These are phyloP conservation scores for Syzygium jambos DNA, from an alignment of 345 rosid genomes.

Conservation along the genomic window DNA sequence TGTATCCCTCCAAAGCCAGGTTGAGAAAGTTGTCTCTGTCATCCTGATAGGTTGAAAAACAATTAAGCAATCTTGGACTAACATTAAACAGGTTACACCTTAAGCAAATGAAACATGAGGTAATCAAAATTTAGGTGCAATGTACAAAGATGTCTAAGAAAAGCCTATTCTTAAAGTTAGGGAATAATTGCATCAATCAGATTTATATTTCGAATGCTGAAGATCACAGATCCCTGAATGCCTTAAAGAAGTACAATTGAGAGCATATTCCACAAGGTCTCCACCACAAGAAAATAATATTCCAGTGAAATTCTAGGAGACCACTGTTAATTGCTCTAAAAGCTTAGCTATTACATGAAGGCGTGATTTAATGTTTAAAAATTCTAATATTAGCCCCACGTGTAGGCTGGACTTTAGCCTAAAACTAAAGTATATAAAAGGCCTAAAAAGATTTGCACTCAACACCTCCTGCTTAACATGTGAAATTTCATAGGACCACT, in stretches of 20 bases:
- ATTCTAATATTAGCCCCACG: neutral
- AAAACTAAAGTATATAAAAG: neutral
- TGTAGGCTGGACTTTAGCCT: neutral
- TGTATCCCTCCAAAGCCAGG: conserved; percentile 89
- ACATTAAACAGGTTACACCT: neutral
- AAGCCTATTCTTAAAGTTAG: neutral
- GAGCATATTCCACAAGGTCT: neutral
- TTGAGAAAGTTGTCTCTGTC: conserved; percentile 87
- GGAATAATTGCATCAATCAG: neutral
- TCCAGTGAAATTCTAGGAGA: neutral
- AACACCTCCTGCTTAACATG: neutral
- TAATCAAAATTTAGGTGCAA: neutral
- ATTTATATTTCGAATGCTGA: neutral
- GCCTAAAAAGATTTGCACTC: neutral
- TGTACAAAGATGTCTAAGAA: neutral
- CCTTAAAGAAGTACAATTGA: neutral
- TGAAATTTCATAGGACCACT: neutral
- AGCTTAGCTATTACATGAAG: neutral
- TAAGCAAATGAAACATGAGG: neutral
- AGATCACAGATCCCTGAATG: neutral
- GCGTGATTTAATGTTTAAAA: neutral
- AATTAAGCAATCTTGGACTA: neutral
- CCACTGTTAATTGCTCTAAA: neutral
- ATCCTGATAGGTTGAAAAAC: conserved; percentile 38
- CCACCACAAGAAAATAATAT: neutral